Evolutionary conservation across 139 green algal genomes (phyloP), one percentile per base, ranked within the genome.

Genomic region (Micractinium conductrix): DNA sequence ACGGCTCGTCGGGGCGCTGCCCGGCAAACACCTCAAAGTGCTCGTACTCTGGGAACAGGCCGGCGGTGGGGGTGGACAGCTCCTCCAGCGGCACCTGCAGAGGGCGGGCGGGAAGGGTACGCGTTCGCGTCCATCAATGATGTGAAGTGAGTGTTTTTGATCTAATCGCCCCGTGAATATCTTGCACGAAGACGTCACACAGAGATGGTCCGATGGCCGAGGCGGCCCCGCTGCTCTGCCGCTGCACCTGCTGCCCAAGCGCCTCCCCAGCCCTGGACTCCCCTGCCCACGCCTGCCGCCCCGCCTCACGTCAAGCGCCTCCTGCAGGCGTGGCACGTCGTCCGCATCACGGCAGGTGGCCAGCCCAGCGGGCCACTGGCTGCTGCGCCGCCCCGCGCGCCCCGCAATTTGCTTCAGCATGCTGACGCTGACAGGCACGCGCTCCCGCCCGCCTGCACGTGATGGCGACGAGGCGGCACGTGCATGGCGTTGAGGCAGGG

Each of bases 1-100:
- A 84, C 40, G 43, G 24, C 65, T 75, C 42, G 21, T 85, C 73
- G 24, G 85, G 73, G 28, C 79, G 63, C 67, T 85, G 74, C 16
- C 71, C 79, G 10, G 86, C 90, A 79, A 92, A 92, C 74, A 87
- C 70, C 86, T 94, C 92, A 38, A 96, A 86, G 35, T 97, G 94
- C 70, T 97, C 93, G 67, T 94, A 97, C 74, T 93, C 85, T 2
- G 94, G 94, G 48, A 90, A 92, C 24, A 93, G 79, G 37, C 87
- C 86, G 0, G 85, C 85, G 16, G 30, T 26, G 10, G 86, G 76
- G 26, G 63, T 89, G 55, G 43, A 37, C 45, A 87, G 75, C 63
- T 84, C 26, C 5, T 85, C 79, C 44, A 89, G 40, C 22, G 82
- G 82, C 35, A 79, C 80, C 80, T 85, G 68, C 12, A 44, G 35